These are phyloP conservation scores for Toxoplasma gondii DNA, from an alignment of 169 alveolate species.

Conservation along the genomic window DNA sequence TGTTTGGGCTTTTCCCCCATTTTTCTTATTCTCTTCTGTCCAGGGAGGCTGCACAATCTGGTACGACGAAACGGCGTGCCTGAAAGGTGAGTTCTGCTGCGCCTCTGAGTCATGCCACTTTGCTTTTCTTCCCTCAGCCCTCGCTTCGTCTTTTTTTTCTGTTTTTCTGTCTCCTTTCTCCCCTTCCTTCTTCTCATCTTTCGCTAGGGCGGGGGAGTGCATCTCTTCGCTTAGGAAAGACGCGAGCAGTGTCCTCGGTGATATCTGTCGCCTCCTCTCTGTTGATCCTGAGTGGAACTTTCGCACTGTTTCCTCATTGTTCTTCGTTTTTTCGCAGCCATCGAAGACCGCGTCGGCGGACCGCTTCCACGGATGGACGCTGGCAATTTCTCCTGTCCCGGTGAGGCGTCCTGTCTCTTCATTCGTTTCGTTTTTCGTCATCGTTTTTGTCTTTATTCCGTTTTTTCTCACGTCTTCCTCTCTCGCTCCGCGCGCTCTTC, in stretches of 20 bases:
- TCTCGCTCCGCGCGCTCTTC: too few species aligned
- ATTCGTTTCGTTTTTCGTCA: neutral
- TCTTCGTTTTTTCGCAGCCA: neutral
- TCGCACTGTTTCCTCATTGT: too few species aligned
- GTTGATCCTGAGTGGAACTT: too few species aligned
- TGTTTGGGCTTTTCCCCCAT: neutral
- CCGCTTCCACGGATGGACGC: slow-evolving; percentile 24
- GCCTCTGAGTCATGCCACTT: neutral
- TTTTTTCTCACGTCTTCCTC: neutral
- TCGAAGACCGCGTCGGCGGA: neutral
- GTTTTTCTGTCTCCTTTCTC: neutral
- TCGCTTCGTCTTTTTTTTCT: too few species aligned
- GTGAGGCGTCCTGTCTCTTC: neutral
- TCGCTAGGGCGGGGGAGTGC: neutral
- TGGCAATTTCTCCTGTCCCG: neutral
- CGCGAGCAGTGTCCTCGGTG: too few species aligned
- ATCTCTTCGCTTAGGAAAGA: neutral
- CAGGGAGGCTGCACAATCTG: slow-evolving; percentile 41
- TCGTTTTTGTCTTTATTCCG: neutral
- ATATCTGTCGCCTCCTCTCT: too few species aligned
- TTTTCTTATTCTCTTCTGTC: neutral
- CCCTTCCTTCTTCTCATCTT: neutral
- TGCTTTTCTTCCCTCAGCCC: too few species aligned
- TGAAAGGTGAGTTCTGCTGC: slow-evolving; percentile 24
- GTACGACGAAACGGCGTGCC: slow-evolving; percentile 34